Percentiles rank a stretch among this genome's conserved stretches.
Conservation (phyloP, 306 rosid species). For the Pterocarpus macrocarpus region DNA sequence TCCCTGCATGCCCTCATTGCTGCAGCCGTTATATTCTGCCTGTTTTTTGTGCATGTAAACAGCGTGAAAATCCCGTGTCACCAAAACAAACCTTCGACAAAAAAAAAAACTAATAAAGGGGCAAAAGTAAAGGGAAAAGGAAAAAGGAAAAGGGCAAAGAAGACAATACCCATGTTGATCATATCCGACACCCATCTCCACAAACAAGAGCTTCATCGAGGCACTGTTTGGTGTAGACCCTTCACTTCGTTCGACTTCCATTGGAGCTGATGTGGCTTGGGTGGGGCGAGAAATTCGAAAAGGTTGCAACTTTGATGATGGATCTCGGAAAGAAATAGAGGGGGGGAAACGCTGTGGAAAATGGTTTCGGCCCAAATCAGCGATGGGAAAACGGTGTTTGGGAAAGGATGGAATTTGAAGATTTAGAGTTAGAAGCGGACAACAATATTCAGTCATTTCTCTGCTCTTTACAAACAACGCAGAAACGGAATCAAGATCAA, state of each 20-base stretch:
- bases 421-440: slow-evolving; percentile 42
- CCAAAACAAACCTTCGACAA: neutral
- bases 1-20: slow-evolving; percentile 97
- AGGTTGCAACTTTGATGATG: slow-evolving; percentile 37
- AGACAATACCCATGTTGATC: slow-evolving; percentile 94
- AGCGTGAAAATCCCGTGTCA: slow-evolving; percentile 32
- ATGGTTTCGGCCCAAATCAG: slow-evolving; percentile 24
- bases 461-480: neutral
- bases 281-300: slow-evolving; percentile 49
- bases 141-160: slow-evolving; percentile 11
- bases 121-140: neutral
- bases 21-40: slow-evolving; percentile 89
- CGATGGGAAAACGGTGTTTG: slow-evolving; percentile 17
- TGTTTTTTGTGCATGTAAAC: slow-evolving; percentile 37
- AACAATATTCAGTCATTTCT: slow-evolving; percentile 57
- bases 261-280: slow-evolving; percentile 57
- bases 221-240: slow-evolving; percentile 21
- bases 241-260: slow-evolving; percentile 68
- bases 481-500: neutral
- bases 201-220: slow-evolving; percentile 87
- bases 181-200: slow-evolving; percentile 98
- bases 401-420: slow-evolving; percentile 42
- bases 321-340: slow-evolving; percentile 47
- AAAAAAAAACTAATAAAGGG: neutral
- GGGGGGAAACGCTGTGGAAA: slow-evolving; percentile 37